phyloP scores from a whole-genome alignment of 2,329 filamentous ascomycete species.

The Xylariomycetidae sp. region DNA sequence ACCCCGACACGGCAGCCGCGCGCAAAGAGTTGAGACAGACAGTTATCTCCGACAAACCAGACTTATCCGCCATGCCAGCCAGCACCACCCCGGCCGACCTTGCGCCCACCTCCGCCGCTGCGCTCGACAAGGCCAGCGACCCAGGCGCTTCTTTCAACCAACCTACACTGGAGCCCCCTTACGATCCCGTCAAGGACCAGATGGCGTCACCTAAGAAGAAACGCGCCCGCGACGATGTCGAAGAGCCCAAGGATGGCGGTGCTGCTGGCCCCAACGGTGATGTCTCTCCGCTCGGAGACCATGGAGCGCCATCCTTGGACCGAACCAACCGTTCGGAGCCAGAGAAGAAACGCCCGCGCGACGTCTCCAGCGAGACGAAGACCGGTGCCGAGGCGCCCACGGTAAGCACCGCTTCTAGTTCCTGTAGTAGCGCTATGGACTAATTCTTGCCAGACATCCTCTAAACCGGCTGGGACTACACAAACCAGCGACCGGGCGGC shows the following conservation, averaged over 20 bases:
- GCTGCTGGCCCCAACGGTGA: slow-evolving; percentile 29
- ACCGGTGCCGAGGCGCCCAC: slow-evolving; percentile 23
- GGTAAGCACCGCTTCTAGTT: slow-evolving; percentile 29
- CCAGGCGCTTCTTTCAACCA: too few species aligned
- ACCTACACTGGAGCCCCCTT: slow-evolving; percentile 14
- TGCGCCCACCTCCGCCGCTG: slow-evolving; percentile 8
- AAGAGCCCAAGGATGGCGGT: slow-evolving; percentile 38
- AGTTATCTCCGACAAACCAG: slow-evolving; percentile 48
- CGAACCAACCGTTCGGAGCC: slow-evolving; percentile 51
- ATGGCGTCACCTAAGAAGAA: slow-evolving; percentile 61
- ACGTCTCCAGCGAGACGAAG: slow-evolving; percentile 36
- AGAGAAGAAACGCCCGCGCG: slow-evolving; percentile 59
- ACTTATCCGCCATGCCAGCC: slow-evolving; percentile 22
- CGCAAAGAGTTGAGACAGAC: slow-evolving; percentile 61
- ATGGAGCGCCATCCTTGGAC: too few species aligned
- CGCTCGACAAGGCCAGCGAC: slow-evolving; percentile 8
- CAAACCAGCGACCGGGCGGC: not conserved
- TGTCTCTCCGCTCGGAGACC: slow-evolving; percentile 29
- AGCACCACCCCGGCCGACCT: slow-evolving; percentile 17
- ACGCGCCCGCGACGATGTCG: slow-evolving; percentile 53
- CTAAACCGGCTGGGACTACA: too few species aligned
- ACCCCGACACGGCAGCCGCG: slow-evolving; percentile 57
- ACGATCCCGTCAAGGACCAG: slow-evolving; percentile 41
- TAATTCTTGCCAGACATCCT: too few species aligned
- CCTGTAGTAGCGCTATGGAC: too few species aligned